Base-by-base conservation (phyloP, 2,329 filamentous ascomycete species). In the Esteya vermicola region DNA sequence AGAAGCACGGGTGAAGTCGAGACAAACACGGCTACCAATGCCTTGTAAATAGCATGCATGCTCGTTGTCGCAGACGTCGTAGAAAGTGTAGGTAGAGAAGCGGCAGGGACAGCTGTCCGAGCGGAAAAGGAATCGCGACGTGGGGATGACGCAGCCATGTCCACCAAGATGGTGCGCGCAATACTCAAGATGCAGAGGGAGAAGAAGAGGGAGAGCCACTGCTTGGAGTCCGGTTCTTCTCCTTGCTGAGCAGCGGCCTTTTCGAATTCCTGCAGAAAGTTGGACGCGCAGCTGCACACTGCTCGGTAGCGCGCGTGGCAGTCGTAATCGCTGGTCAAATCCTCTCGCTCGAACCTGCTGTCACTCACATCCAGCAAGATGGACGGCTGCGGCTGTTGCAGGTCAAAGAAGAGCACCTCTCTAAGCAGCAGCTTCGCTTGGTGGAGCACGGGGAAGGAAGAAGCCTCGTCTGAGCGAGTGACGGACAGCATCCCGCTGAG, bases 121-220 rank as follows among this genome's bases (percentile, higher is more conserved):
- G n/a, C n/a, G n/a, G n/a, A n/a, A n/a, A n/a, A 19, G 5, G 36
- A 21, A 13, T 21, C 25, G 9, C 37, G 54, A 49, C 20, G 54
- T 46, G n/a, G 50, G 43, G 44, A 12, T 47, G 49, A 22, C 21
- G 58, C 55, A 19, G 58, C 56, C 26, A 68, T 56, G 41, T 72
- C 67, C 14, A 65, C 56, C 6, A 75, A 54, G 2, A 76, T 59
- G 1, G 69, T 69, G 36, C 65, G 64, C 18, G 68, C 61, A 22
- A 70, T 58, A 50, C 70, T 75, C 48, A 76, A 73, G n/a, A 76
- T 66, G 51, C 71, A 74, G 16, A 76, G 53, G 12, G 72, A 66
- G 37, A 70, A 57, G 43, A 75, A 72, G 4, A 64, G 52, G 3
- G 71, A 66, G 14, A 73, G 51, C 64, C 68, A 72, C 40, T 59